phyloP scores from a whole-genome alignment of 345 rosid genomes.

The Gossypium sturtianum region DNA sequence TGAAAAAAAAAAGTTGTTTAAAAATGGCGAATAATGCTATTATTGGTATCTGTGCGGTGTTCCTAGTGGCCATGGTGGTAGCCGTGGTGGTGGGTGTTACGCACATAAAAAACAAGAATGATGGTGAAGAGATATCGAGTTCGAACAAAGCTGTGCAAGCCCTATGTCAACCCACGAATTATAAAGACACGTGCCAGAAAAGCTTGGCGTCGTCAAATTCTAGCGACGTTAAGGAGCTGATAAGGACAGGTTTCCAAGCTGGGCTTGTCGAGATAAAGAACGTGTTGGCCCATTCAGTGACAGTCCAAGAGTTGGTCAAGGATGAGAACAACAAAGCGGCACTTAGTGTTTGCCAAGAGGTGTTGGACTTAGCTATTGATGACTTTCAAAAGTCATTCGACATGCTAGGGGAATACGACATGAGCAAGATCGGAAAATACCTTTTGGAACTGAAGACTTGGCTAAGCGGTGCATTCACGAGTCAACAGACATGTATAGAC shows the following conservation, averaged over 20 bases:
- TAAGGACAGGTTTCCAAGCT: constrained; percentile 39
- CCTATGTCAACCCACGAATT: constrained; percentile 61
- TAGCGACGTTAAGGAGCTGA: constrained; percentile 36
- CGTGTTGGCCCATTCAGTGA: not conserved
- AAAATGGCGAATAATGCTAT: constrained; percentile 36
- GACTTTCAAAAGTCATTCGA: no score
- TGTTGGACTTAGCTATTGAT: not conserved
- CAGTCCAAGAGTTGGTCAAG: not conserved
- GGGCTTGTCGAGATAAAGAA: constrained; percentile 25
- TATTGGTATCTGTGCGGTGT: constrained; percentile 37
- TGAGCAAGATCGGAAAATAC: not conserved
- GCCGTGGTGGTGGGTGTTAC: constrained; percentile 34
- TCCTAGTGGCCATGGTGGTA: constrained; percentile 60
- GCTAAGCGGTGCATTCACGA: not conserved
- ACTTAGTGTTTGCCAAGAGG: not conserved
- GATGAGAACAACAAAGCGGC: not conserved
- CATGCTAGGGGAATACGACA: not conserved
- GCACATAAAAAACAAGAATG: not conserved
- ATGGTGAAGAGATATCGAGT: not conserved
- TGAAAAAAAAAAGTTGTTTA: not conserved
- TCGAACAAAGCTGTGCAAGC: constrained; percentile 22
- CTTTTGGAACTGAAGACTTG: not conserved
- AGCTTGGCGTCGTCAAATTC: constrained; percentile 6
- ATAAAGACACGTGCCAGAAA: constrained; percentile 40
- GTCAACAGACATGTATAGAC: not conserved